Percentiles rank a stretch among this genome's conserved stretches.
Evolutionary conservation across 257 asterid species (phyloP).

Genomic region (Hygrophila difformis): DNA sequence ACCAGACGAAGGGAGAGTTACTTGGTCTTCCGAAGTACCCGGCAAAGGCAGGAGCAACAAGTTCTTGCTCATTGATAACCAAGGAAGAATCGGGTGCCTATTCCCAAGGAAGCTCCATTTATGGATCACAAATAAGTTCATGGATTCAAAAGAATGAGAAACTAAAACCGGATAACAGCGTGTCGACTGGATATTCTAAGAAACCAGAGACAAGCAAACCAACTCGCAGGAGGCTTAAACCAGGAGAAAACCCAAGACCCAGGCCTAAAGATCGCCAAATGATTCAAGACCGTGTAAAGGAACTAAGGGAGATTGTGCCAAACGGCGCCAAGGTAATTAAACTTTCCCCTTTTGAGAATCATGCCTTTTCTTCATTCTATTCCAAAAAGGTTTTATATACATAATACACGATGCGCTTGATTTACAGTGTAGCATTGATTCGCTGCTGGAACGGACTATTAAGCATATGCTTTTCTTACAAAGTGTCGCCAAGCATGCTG

Average conservation of each 20-base stretch:
- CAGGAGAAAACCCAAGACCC: constrained; percentile 88
- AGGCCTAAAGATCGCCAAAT: constrained; percentile 96
- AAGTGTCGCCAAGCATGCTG: constrained; percentile 86
- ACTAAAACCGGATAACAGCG: constrained; percentile 43
- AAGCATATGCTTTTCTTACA: constrained; percentile 94
- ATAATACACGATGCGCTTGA: too few species aligned
- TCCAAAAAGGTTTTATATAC: too few species aligned
- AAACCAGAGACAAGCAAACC: constrained; percentile 45
- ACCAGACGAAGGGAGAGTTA: constrained; percentile 43
- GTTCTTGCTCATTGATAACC: constrained; percentile 19
- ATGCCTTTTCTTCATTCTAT: not conserved
- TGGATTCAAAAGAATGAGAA: constrained; percentile 52
- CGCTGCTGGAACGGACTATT: constrained; percentile 88
- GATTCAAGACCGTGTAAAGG: constrained; percentile 97
- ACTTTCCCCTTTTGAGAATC: not conserved
- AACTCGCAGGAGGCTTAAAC: constrained; percentile 78
- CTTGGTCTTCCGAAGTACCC: constrained; percentile 44
- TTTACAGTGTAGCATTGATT: constrained; percentile 99
- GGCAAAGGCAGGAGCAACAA: constrained; percentile 29
- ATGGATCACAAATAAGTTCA: constrained; percentile 64
- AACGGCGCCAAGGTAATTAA: constrained; percentile 75
- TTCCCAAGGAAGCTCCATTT: constrained; percentile 57
- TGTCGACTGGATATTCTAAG: constrained; percentile 57
- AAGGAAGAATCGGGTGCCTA: constrained; percentile 39
- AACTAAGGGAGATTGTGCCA: constrained; percentile 86